Base-by-base conservation (phyloP, 108 stramenopile species). In the Cyclotella cryptica region DNA sequence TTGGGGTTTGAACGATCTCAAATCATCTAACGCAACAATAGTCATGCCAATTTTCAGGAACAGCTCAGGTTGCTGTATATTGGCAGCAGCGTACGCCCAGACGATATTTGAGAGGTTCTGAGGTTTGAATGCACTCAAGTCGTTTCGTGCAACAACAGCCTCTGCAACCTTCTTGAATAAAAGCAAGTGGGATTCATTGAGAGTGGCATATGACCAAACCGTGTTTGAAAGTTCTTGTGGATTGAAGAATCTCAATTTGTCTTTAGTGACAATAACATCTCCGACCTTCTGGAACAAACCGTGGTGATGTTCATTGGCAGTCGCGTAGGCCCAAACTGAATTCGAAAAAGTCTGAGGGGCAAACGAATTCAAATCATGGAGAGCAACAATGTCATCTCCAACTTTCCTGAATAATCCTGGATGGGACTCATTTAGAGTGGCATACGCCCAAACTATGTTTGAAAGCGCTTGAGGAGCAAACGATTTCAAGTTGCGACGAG, bases 201-300 rank as follows among this genome's bases (percentile, higher is more conserved):
- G 14, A 35, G 29, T 18, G 14, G 60, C 60, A 61, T 30, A 61
- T 9, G 64, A 40, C 64, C 64, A 65, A 27, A 45, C 64, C 19
- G 44, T 8, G 21, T 19, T 65, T 13, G 64, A 42, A 17, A 65
- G 64, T 30, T 42, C 64, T 22, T 44, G 64, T 6, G 64, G 43
- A 15, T 65, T 45, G 64, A 65, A 65, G 11, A n/a, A 11, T 29
- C 11, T 35, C 60, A 61, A 61, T 10, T 27, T 35, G 29, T 61
- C 19, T 28, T 29, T 12, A 61, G 24, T 18, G 10, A 27, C 10
- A 39, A 15, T 18, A 9, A 10, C 30, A 30, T 30, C 30, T 8
- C 18, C 60, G 18, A 61, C 18, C 30, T 35, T 55, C 22, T 18
- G 10, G 13, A 45, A 45, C 13, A 45, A 45, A 45, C 13, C 44